Evolutionary conservation across 352 stramenopile genomes (phyloP).

Genomic region (Blastocystis sp.): DNA sequence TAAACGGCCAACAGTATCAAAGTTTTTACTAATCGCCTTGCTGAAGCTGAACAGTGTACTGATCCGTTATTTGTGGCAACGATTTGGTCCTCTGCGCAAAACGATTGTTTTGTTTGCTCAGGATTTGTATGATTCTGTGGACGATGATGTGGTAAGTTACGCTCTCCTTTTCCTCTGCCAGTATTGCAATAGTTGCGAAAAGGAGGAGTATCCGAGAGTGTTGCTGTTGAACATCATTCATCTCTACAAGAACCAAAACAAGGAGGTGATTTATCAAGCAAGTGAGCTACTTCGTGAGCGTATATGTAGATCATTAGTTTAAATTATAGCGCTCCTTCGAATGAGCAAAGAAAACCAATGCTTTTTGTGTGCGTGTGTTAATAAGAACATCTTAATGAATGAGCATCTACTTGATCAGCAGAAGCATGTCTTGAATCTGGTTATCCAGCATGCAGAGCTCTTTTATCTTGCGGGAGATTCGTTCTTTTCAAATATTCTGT

Average conservation of each 20-base stretch:
- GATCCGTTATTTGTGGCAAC: not conserved
- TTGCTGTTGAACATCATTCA: conserved; percentile 46
- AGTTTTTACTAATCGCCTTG: not conserved
- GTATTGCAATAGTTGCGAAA: not conserved
- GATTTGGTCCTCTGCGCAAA: not conserved
- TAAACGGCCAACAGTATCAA: not conserved
- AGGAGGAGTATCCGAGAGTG: not conserved
- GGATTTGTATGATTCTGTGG: not conserved
- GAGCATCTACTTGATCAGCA: conserved; percentile 34
- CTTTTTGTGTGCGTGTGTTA: not conserved
- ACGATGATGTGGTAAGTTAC: conserved; percentile 19
- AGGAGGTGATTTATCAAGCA: not conserved
- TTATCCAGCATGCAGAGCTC: conserved; percentile 38
- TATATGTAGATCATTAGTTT: not conserved
- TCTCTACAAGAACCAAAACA: not conserved
- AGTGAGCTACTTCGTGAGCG: not conserved
- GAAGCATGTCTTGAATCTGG: conserved; percentile 29
- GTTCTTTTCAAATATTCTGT: conserved; percentile 16
- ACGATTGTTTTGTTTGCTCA: not conserved
- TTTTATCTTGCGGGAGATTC: conserved; percentile 8
- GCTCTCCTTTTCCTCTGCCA: conserved; percentile 38
- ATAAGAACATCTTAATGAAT: conserved; percentile 29
- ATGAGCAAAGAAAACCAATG: not conserved
- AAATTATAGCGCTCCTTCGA: not conserved
- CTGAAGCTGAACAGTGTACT: conserved; percentile 47